A percentile compares a stretch with the other conserved stretches of the same genome.
phyloP scores from a whole-genome alignment of 805 yeast species.

The Pichia californica region DNA sequence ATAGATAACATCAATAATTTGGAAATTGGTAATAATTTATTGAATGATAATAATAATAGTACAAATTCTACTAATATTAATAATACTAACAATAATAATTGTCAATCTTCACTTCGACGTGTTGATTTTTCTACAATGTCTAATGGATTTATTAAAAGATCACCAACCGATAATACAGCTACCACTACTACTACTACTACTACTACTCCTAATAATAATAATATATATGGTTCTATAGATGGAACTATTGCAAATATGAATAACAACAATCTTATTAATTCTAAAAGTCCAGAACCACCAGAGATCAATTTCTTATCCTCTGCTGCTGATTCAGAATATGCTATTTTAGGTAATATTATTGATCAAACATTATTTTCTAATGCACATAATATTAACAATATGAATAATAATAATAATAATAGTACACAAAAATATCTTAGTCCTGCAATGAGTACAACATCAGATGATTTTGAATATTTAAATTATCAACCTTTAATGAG shows the following conservation, averaged over 20 bases:
- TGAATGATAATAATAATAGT: neutral
- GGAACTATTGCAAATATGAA: neutral
- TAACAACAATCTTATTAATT: too few relatives aligned
- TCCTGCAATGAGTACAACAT: constrained; percentile 32
- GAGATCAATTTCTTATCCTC: constrained; percentile 48
- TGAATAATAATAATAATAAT: constrained; percentile 7
- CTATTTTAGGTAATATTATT: constrained; percentile 59
- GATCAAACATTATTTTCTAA: constrained; percentile 37
- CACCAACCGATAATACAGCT: neutral
- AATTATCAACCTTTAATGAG: constrained; percentile 22
- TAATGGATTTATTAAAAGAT: constrained; percentile 3
- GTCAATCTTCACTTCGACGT: constrained; percentile 34
- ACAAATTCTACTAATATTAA: neutral
- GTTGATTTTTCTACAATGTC: constrained; percentile 3
- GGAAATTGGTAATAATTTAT: too few relatives aligned
- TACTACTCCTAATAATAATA: too few relatives aligned
- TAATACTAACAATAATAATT: neutral
- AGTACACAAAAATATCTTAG: constrained; percentile 18
- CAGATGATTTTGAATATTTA: constrained; percentile 24
- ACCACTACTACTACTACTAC: too few relatives aligned
- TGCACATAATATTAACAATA: too few relatives aligned
- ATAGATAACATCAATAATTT: too few relatives aligned
- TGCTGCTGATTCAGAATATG: constrained; percentile 70
- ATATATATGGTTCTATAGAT: too few relatives aligned
- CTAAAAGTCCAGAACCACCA: neutral